A percentile compares a stretch with the other conserved stretches of the same genome.
Conservation (phyloP, 2,329 filamentous ascomycete genomes). For the Aspergillus ibericus region DNA sequence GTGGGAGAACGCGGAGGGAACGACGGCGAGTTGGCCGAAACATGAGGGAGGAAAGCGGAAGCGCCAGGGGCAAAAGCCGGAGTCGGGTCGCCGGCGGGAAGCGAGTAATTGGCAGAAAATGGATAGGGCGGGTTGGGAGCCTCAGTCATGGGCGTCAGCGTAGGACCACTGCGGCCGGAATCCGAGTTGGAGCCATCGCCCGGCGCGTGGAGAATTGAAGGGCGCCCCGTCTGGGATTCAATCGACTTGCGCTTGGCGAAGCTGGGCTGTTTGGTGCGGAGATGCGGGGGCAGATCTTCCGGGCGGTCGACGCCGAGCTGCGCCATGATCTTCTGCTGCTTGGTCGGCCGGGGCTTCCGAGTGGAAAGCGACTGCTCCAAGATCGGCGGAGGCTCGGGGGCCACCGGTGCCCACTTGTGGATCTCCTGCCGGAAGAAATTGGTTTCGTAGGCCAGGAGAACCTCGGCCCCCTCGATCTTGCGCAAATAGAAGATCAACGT, state of each 20-base stretch:
- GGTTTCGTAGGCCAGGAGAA: conserved; percentile 87
- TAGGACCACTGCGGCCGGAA: conserved; percentile 33
- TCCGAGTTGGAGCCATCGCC: conserved; percentile 31
- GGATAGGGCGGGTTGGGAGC: conserved; percentile 35
- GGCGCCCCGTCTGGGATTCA: conserved; percentile 39
- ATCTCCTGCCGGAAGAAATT: conserved; percentile 96
- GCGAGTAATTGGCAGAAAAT: conserved; percentile 42
- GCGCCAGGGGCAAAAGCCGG: conserved; percentile 38
- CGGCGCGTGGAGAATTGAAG: conserved; percentile 32
- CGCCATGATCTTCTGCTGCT: conserved; percentile 90
- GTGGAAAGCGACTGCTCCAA: conserved; percentile 87
- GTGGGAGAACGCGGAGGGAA: conserved; percentile 44
- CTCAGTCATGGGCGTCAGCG: conserved; percentile 34
- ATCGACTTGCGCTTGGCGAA: conserved; percentile 68
- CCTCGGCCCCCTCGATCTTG: conserved; percentile 95
- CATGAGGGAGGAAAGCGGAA: conserved; percentile 41
- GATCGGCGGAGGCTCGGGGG: conserved; percentile 79
- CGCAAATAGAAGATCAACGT: conserved; percentile 92
- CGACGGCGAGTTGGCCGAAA: conserved; percentile 35
- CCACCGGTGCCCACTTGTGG: conserved; percentile 91
- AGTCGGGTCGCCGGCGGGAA: conserved; percentile 37
- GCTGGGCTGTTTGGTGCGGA: conserved; percentile 74
- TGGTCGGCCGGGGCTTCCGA: conserved; percentile 91
- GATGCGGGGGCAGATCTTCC: conserved; percentile 81
- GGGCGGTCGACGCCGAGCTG: conserved; percentile 86